These are phyloP conservation scores for Metroxylon sagu DNA, from an alignment of 176 grass and related monocot genomes.

Conservation along the genomic window DNA sequence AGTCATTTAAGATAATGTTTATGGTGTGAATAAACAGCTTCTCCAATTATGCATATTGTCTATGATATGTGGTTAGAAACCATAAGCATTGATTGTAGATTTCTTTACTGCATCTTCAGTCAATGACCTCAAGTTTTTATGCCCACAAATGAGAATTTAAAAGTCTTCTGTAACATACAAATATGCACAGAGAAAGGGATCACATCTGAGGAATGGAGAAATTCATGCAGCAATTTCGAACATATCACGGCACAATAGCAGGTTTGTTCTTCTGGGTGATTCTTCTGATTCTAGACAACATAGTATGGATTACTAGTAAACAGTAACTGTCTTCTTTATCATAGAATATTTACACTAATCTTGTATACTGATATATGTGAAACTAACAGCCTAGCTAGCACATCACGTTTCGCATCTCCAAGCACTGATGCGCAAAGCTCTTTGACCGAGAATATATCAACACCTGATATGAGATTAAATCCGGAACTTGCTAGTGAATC, in stretches of 20 bases:
- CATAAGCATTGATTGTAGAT: too few relatives aligned
- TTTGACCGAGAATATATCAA: conserved; percentile 60
- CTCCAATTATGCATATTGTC: conserved; percentile 6
- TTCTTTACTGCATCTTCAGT: too few relatives aligned
- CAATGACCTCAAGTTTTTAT: conserved; percentile 5
- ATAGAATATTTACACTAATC: not conserved
- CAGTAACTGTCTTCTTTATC: conserved; percentile 12
- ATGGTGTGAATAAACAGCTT: too few relatives aligned
- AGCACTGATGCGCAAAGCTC: conserved; percentile 51
- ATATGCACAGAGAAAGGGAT: conserved; percentile 67
- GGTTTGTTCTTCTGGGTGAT: conserved; percentile 27
- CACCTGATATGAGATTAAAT: conserved; percentile 48
- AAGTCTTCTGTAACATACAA: too few relatives aligned
- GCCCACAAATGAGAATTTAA: not conserved
- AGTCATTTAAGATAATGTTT: too few relatives aligned
- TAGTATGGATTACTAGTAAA: not conserved
- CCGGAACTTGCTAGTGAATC: conserved; percentile 77
- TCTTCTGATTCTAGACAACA: too few relatives aligned
- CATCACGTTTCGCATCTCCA: conserved; percentile 33
- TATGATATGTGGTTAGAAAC: conserved; percentile 5
- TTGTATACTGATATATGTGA: not conserved
- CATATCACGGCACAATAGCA: conserved; percentile 46
- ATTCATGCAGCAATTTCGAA: conserved; percentile 32
- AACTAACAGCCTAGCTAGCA: conserved; percentile 24
- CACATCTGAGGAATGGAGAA: conserved; percentile 52